Base-by-base conservation (phyloP, 176 grass and related monocot genomes). In the Ensete ventricosum region DNA sequence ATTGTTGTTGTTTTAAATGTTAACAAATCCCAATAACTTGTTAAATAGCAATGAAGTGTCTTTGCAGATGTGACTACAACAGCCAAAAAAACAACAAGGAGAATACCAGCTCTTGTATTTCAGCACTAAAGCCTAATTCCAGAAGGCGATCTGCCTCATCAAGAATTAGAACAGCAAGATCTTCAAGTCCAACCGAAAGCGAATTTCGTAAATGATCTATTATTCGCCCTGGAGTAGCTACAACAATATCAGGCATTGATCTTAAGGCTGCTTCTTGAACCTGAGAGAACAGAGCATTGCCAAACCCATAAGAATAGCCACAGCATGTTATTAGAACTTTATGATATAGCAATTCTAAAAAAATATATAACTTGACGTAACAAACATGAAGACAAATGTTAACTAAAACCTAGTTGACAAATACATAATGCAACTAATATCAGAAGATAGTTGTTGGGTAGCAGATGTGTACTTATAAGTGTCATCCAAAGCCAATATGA, bases 201-300 rank as follows among this genome's bases (percentile, higher is more conserved):
- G 90, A 88, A 78, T 98, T 98, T 10, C 88, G 79, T 60, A 98
- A 51, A 87, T 98, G 94, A 82, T 98, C 94, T 72, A 98, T 93
- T 82, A 98, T 91, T 80, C 94, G 79, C 19, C 94, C 94, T 78
- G 94, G 94, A 77, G 94, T 98, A 16, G 90, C 90, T 69, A 97
- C 94, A 51, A 97, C 94, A 64, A 97, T 97, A 76, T 97, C 94
- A 87, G 94, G 94, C 85, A 90, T 90, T 59, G 94, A 93, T 81
- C 94, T 93, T 77, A 97, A 82, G 43, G 88, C 90, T 58, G 87
- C 86, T 78, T 97, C 90, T 88, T 96, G 93, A 57, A 86, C 79
- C 93, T 96, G 82, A 24, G 54, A 75, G 54, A 75, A 88, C 55
- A 62, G 50, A 83, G n/a, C 19, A 9, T 69, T 22, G 57, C 12